Evolutionary conservation across 305 asterid genomes (phyloP), one percentile per base, ranked within the genome.

Genomic region (Solanum hybrid): DNA sequence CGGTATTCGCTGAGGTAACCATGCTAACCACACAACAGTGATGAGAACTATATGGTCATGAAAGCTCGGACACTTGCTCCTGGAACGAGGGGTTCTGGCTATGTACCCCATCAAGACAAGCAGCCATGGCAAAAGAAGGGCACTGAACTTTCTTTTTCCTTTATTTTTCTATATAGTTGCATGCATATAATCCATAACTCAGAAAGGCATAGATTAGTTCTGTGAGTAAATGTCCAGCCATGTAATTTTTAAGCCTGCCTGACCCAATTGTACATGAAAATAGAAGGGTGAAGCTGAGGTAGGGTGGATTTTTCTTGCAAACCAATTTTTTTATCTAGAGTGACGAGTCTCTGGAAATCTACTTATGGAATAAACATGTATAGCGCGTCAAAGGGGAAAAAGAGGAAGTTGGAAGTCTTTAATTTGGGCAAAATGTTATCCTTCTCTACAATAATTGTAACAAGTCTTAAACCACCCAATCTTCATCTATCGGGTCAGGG

Each of bases 201-300:
- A 86, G 83, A 24, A 91, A 89, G 91, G 31, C 80, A 81, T 61
- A 76, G 90, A 81, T 40, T 86, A 90, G 86, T 26, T 73, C 69
- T 86, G 46, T 51, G 89, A 87, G 87, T 85, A 85, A 85, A 85
- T 85, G 33, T 37, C 61, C 87, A 88, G 64, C 76, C 86, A 88
- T 77, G 90, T 88, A 85, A 89, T 81, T 35, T 73, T 87, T 67
- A 69, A 83, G 83, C 91, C 64, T 85, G 90, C 87, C 89, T 90
- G 90, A 71, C 67, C 89, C 87, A 87, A 90, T 61, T 89, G 94
- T 90, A 89, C 82, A 92, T 90, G 88, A 79, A 83, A 37, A 86
- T 89, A 92, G 93, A 90, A 92, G 67, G 77, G 87, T 92, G 91
- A 89, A 89, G 89, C 89, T 87, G 88, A 89, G 89, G 83, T 83